A percentile compares a stretch with the other conserved stretches of the same genome.
Conservation (phyloP, 2,329 filamentous ascomycete genomes). For the Penicillium sp. region DNA sequence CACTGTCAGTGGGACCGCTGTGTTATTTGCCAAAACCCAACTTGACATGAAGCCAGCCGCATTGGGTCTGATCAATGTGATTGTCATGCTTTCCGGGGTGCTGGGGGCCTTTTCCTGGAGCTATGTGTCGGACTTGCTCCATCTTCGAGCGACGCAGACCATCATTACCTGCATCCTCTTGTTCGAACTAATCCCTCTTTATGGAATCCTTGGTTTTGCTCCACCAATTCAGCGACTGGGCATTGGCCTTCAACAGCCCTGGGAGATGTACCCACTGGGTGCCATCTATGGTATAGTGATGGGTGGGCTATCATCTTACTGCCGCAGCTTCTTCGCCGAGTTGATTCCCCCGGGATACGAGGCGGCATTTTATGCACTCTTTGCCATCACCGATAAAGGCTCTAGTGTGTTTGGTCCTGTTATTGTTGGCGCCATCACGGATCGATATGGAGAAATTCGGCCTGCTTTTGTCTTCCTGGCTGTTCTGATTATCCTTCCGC, state of each 20-base stretch:
- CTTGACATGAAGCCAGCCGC: constrained; percentile 84
- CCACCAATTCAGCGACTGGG: constrained; percentile 70
- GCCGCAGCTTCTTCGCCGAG: constrained; percentile 84
- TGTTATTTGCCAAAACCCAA: constrained; percentile 91
- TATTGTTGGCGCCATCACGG: constrained; percentile 88
- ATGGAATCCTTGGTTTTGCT: constrained; percentile 82
- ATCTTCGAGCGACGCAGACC: constrained; percentile 72
- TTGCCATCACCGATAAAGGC: constrained; percentile 96
- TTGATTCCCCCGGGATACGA: constrained; percentile 91
- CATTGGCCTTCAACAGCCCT: constrained; percentile 82
- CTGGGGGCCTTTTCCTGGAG: constrained; percentile 87
- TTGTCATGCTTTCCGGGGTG: constrained; percentile 77
- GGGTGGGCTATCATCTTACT: constrained; percentile 88
- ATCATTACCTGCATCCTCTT: constrained; percentile 86
- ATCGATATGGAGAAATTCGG: constrained; percentile 71
- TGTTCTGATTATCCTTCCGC: constrained; percentile 72
- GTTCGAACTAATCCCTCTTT: constrained; percentile 88
- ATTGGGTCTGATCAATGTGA: constrained; percentile 86
- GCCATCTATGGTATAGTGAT: constrained; percentile 89
- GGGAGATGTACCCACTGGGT: constrained; percentile 94
- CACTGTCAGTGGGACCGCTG: constrained; percentile 88
- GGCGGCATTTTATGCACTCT: constrained; percentile 91
- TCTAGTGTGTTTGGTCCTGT: constrained; percentile 89
- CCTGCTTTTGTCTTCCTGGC: constrained; percentile 91
- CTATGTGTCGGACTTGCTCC: constrained; percentile 63